These are phyloP conservation scores for Trifolium fragiferum DNA, from an alignment of 306 rosid genomes.

Conservation along the genomic window DNA sequence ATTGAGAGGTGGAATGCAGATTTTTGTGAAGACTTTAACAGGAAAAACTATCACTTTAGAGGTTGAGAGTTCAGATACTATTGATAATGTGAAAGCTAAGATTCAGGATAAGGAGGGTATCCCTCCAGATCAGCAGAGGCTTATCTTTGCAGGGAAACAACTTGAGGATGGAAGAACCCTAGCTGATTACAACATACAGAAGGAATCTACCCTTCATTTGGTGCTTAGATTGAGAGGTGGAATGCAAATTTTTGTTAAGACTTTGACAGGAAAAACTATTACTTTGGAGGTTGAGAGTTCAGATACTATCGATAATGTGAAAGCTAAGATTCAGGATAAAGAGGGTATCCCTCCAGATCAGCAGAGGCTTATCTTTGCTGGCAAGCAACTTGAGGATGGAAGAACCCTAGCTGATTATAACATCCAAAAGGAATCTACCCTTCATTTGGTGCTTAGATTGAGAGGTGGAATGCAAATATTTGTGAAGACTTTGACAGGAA, in stretches of 20 bases:
- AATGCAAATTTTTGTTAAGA: background rate
- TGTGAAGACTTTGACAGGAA: background rate
- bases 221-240: background rate
- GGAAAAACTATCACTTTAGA: background rate
- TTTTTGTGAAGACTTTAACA: background rate
- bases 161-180: background rate
- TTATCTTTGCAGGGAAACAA: background rate
- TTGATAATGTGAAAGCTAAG: background rate
- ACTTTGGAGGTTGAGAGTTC: background rate
- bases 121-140: background rate
- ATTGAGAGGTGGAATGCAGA: background rate
- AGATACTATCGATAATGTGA: background rate
- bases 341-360: slow-evolving; percentile 3
- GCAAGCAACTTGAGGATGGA: background rate
- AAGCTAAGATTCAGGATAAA: background rate
- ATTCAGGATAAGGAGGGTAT: background rate
- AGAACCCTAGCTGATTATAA: background rate
- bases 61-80: background rate
- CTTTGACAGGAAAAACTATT: background rate
- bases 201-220: background rate
- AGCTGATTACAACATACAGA: background rate
- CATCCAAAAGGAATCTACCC: background rate
- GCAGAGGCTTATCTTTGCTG: background rate
- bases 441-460: background rate
- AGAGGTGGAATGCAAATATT: background rate